phyloP scores from a whole-genome alignment of 139 green algal genomes.

The Chlorella vulgaris region DNA sequence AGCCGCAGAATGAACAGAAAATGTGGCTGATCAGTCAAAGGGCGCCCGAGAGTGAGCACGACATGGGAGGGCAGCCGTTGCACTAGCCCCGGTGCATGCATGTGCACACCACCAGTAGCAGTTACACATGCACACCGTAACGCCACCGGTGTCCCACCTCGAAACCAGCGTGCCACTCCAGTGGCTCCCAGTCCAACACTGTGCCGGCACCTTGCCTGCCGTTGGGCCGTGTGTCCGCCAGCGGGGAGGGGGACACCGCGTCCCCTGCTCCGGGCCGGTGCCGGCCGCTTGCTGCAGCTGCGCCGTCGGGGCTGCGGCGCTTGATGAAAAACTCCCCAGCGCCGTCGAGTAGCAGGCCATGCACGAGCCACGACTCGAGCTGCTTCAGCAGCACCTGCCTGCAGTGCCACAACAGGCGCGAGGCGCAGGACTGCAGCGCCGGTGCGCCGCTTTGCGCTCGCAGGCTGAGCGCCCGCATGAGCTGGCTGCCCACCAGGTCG shows the following conservation, averaged over 20 bases:
- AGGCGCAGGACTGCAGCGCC: constrained; percentile 68
- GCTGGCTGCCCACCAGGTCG: constrained; percentile 41
- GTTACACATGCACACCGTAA: not conserved
- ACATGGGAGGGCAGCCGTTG: too few relatives aligned
- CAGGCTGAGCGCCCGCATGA: constrained; percentile 66
- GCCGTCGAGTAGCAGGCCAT: constrained; percentile 79
- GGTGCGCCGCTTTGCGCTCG: constrained; percentile 66
- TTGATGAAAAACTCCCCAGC: constrained; percentile 88
- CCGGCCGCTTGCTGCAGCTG: not conserved
- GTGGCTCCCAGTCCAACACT: constrained; percentile 21
- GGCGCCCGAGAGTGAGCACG: too few relatives aligned
- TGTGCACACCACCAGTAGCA: too few relatives aligned
- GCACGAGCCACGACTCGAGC: constrained; percentile 85
- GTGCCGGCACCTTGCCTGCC: not conserved
- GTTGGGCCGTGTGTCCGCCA: too few relatives aligned
- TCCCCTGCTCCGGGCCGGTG: too few relatives aligned
- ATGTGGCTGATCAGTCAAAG: not conserved
- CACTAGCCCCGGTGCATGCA: too few relatives aligned
- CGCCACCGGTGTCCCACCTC: constrained; percentile 29
- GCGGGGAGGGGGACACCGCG: constrained; percentile 8
- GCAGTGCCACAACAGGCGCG: constrained; percentile 87
- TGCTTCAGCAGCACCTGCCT: constrained; percentile 86
- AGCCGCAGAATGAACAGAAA: too few relatives aligned
- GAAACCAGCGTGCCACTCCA: constrained; percentile 72
- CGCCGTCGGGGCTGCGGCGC: not conserved